These are phyloP conservation scores for Cladophialophora exuberans DNA, from an alignment of 2,329 filamentous ascomycete genomes.

Conservation along the genomic window DNA sequence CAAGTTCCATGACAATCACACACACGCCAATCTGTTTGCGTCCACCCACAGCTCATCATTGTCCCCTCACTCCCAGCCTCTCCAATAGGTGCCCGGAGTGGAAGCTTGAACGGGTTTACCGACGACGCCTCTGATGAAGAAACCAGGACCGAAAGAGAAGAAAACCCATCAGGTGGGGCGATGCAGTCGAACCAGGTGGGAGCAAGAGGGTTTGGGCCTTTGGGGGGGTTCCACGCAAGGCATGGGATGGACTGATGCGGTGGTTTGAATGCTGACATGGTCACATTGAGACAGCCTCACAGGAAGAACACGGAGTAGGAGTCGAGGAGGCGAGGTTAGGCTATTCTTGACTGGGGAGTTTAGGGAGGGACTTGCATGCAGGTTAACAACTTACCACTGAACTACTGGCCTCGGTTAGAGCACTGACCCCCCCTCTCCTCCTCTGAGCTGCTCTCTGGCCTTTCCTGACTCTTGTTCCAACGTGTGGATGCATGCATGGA, in stretches of 20 bases:
- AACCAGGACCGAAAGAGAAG: conserved; percentile 16
- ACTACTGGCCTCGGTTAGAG: conserved; percentile 19
- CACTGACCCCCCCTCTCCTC: too few species aligned
- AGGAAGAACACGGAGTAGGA: conserved; percentile 17
- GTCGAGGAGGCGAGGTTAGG: conserved; percentile 5
- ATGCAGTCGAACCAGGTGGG: conserved; percentile 4
- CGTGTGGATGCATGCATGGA: conserved; percentile 5
- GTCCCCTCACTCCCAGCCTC: conserved; percentile 17
- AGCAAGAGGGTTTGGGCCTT: conserved; percentile 1
- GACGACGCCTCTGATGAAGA: conserved; percentile 6
- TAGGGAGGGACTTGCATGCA: conserved; percentile 8
- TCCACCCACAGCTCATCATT: not conserved
- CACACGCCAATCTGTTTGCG: conserved; percentile 24
- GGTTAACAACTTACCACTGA: conserved; percentile 6
- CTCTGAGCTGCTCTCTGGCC: not conserved
- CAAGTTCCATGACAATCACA: conserved; percentile 12
- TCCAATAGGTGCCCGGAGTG: conserved; percentile 14
- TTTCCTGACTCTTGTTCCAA: conserved; percentile 13
- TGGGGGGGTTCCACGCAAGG: not conserved
- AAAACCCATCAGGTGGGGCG: conserved; percentile 3
- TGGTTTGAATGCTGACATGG: conserved; percentile 29
- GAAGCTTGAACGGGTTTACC: conserved; percentile 8
- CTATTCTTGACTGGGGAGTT: conserved; percentile 11
- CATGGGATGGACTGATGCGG: conserved; percentile 8
- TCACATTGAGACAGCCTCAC: conserved; percentile 23